Base-by-base conservation (phyloP, 1,284 basidiomycete genomes). In the Inonotus obliquus region DNA sequence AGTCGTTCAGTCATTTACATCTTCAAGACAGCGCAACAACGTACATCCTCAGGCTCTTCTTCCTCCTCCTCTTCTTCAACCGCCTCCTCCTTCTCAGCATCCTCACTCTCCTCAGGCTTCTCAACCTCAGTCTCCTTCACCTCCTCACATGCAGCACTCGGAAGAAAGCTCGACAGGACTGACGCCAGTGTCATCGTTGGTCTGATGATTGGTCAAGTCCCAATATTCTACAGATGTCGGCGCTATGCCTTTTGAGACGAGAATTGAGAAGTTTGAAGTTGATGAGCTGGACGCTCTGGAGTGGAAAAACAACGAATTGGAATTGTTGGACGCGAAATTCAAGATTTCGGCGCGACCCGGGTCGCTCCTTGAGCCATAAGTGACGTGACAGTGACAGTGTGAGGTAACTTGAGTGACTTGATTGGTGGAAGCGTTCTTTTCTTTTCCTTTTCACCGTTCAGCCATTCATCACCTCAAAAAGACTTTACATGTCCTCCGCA, bases 1-100 rank as follows among this genome's bases (percentile, higher is more conserved):
- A 13, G 23, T 44, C 51, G 19, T 6, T 14, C 25, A 29, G 4
- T n/a, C 11, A 11, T 39, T 48, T 41, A 7, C 7, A n/a, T 11
- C 5, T 27, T 32, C 17, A 51, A 19, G 48, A 45, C 32, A 55
- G 52, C 11, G 23, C 19, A 6, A n/a, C 7, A 11, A 84, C 89
- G 71, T 69, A 93, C 91, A 73, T 94, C 91, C 74, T 93, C 90
- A 25, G 91, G 89, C 67, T 92, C 91, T 66, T 87, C 86, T 65
- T 81, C 79, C 51, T 74, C 77, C 35, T 76, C 77, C 60, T 74
- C 75, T 41, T 73, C 78, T 65, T 75, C 78, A 56, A 70, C 73
- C 59, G 75, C 69, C n/a, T 69, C 67, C 57, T 70, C 71, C 57
- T 72, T 74, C 70, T 75, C 67, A 59, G 64, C 60, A 27, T 67